phyloP scores from a whole-genome alignment of 2,329 filamentous ascomycete species.

The Tolypocladium guangdongense region DNA sequence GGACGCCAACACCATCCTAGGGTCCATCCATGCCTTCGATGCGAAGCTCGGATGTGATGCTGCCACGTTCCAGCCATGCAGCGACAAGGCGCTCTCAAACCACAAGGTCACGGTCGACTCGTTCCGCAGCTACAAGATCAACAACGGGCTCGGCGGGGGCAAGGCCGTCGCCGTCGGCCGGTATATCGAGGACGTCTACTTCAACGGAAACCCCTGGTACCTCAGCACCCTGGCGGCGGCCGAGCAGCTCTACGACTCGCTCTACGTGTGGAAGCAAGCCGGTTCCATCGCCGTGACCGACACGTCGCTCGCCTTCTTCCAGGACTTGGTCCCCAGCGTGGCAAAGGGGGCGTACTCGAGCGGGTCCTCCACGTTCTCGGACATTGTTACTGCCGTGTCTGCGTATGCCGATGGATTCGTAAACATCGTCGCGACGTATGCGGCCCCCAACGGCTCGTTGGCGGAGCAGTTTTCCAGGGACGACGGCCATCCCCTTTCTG shows the following conservation, averaged over 20 bases:
- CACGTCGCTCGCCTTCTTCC: slow-evolving; percentile 61
- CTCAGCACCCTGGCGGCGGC: slow-evolving; percentile 66
- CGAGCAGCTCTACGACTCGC: slow-evolving; percentile 67
- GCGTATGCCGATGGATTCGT: slow-evolving; percentile 52
- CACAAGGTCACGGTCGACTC: slow-evolving; percentile 67
- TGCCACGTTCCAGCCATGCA: slow-evolving; percentile 70
- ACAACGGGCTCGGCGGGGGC: slow-evolving; percentile 50
- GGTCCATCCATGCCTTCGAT: slow-evolving; percentile 60
- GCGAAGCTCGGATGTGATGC: slow-evolving; percentile 54
- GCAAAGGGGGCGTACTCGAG: slow-evolving; percentile 51
- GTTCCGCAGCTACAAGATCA: slow-evolving; percentile 65
- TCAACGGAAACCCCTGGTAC: slow-evolving; percentile 74
- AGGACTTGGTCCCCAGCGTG: slow-evolving; percentile 47
- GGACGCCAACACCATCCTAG: slow-evolving; percentile 61
- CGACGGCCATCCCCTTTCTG: slow-evolving; percentile 46
- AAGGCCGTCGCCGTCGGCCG: slow-evolving; percentile 52
- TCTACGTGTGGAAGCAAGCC: slow-evolving; percentile 57
- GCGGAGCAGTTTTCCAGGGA: slow-evolving; percentile 55
- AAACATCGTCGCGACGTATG: slow-evolving; percentile 51
- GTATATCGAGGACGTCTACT: slow-evolving; percentile 65
- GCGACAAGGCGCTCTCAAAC: slow-evolving; percentile 56
- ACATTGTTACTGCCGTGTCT: slow-evolving; percentile 45
- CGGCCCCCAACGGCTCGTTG: slow-evolving; percentile 49
- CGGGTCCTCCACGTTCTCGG: slow-evolving; percentile 34
- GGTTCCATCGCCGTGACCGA: slow-evolving; percentile 54